Percentiles rank a stretch among this genome's conserved stretches.
These are phyloP conservation scores for Debaryomyces psychrophilus DNA, from an alignment of 1,139 yeast species.

Conservation along the genomic window DNA sequence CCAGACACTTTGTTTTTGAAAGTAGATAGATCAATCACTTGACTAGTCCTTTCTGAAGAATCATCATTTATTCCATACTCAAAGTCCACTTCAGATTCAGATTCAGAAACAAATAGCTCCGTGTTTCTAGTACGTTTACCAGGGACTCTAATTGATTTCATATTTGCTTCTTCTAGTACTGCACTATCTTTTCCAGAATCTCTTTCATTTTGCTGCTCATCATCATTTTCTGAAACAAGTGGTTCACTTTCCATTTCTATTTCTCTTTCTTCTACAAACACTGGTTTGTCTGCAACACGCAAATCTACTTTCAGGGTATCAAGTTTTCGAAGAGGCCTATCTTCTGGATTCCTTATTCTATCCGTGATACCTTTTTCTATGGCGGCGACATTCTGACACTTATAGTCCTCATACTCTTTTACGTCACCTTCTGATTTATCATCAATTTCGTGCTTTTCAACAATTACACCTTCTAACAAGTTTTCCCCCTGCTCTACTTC, in stretches of 20 bases:
- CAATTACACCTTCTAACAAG: slow-evolving; percentile 17
- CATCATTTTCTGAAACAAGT: no score
- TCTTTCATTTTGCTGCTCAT: no score
- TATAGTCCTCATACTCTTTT: no score
- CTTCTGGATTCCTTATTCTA: no score
- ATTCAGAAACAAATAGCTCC: not conserved
- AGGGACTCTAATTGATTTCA: slow-evolving; percentile 9
- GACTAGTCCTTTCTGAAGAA: not conserved
- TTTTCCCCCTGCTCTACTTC: slow-evolving; percentile 19
- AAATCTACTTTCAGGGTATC: no score
- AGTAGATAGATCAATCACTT: not conserved
- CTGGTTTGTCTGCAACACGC: no score
- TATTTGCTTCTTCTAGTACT: not conserved
- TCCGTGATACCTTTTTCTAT: no score
- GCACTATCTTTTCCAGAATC: not conserved
- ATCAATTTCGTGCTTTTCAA: slow-evolving; percentile 11
- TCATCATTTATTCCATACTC: not conserved
- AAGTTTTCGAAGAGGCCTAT: no score
- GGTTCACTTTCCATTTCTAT: no score
- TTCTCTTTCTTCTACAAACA: no score
- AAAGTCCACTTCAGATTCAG: not conserved
- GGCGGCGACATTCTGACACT: no score
- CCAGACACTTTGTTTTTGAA: not conserved
- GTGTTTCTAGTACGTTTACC: slow-evolving; percentile 1
- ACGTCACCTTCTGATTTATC: slow-evolving; percentile 7